A percentile compares a stretch with the other conserved stretches of the same genome.
These are phyloP conservation scores for Phaeolepiota aurea DNA, from an alignment of 768 basidiomycete genomes.

Conservation along the genomic window DNA sequence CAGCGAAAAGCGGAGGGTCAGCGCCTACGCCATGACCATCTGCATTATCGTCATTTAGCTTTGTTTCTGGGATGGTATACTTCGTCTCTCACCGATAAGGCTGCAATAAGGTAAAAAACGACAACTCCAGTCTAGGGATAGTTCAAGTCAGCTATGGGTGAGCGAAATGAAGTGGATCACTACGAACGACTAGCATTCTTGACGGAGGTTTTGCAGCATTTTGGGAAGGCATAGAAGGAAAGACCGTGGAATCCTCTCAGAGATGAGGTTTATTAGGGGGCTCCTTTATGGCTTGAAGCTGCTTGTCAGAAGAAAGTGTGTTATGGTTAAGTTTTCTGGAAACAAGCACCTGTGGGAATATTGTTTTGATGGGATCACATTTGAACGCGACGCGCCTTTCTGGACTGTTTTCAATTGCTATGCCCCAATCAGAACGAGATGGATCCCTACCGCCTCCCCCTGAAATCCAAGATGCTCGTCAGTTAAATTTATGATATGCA, in stretches of 20 bases:
- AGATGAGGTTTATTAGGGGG: too few relatives aligned
- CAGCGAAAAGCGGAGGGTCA: neutral
- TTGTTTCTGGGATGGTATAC: neutral
- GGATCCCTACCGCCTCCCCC: conserved; percentile 11
- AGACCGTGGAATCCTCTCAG: neutral
- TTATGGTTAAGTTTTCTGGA: too few relatives aligned
- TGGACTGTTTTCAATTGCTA: neutral
- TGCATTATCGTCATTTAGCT: conserved; percentile 16
- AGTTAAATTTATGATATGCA: too few relatives aligned
- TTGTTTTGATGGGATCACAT: too few relatives aligned
- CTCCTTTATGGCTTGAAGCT: too few relatives aligned
- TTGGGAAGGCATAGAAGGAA: conserved; percentile 15
- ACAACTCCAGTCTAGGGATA: conserved; percentile 63
- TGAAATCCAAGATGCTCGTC: conserved; percentile 13
- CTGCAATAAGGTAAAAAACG: conserved; percentile 83
- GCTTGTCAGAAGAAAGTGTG: neutral
- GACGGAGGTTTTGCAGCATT: conserved; percentile 14
- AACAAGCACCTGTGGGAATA: too few relatives aligned
- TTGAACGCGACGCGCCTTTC: neutral
- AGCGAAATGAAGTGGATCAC: neutral
- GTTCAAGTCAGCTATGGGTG: neutral
- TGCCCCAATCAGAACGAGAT: neutral
- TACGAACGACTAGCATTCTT: neutral
- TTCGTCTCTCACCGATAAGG: conserved; percentile 59
- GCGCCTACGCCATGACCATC: conserved; percentile 85